Conservation (phyloP, 176 grass and related monocot genomes). For the Puccinellia tenuiflora region DNA sequence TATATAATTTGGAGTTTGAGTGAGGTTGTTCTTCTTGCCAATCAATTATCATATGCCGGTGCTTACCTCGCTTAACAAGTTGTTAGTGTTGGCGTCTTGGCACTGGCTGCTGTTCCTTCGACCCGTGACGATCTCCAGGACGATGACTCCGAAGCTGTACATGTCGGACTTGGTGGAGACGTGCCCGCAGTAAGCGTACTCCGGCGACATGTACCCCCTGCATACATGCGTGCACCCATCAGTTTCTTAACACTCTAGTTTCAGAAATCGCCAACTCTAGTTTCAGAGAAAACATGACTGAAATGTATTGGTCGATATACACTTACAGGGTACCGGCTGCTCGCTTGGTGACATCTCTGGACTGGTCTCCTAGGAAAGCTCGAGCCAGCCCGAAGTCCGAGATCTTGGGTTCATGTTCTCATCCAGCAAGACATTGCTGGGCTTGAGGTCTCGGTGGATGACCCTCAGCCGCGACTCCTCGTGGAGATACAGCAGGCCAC, state of each 20-base stretch:
- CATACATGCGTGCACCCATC: background rate
- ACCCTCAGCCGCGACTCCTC: slow-evolving; percentile 28
- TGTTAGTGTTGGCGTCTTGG: background rate
- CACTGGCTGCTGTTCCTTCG: background rate
- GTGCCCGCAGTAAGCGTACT: slow-evolving; percentile 22
- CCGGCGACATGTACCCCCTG: slow-evolving; percentile 28
- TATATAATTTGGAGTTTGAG: too few relatives aligned
- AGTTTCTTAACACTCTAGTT: background rate
- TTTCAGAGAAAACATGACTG: background rate
- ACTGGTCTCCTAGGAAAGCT: background rate
- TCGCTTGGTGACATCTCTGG: background rate
- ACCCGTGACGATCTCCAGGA: slow-evolving; percentile 26
- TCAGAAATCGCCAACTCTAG: background rate
- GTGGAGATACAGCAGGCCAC: slow-evolving; percentile 30
- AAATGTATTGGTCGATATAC: too few relatives aligned
- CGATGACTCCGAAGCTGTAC: slow-evolving; percentile 27
- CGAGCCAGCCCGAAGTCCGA: slow-evolving; percentile 37
- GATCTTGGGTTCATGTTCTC: slow-evolving; percentile 36
- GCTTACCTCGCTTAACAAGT: slow-evolving; percentile 16
- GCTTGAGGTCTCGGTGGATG: slow-evolving; percentile 41
- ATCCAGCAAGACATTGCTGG: slow-evolving; percentile 35
- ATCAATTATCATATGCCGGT: background rate
- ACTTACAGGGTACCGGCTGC: background rate
- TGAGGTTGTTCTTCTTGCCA: background rate
- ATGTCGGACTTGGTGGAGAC: slow-evolving; percentile 28